Evolutionary conservation across 2,329 filamentous ascomycete genomes (phyloP).

Genomic region (Elsinoe australis): DNA sequence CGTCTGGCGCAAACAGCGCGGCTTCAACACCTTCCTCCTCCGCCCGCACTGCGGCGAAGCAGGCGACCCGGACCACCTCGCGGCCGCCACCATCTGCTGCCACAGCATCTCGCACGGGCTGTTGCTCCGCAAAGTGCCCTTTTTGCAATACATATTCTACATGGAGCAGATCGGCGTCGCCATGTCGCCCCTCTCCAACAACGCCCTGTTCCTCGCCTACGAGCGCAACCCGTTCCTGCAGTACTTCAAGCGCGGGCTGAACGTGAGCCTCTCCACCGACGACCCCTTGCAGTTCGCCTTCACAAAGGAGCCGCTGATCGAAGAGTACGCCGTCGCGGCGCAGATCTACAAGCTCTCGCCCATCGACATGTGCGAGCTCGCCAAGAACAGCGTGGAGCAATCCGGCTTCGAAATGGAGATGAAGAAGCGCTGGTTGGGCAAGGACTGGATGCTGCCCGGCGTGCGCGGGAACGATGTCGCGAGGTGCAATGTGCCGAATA

Average conservation of each 20-base stretch:
- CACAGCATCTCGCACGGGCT: slow-evolving; percentile 97
- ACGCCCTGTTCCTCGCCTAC: slow-evolving; percentile 90
- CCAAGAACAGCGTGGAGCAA: slow-evolving; percentile 91
- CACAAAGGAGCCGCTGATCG: slow-evolving; percentile 94
- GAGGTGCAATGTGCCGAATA: slow-evolving; percentile 93
- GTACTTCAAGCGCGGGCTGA: slow-evolving; percentile 90
- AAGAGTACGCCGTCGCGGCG: slow-evolving; percentile 94
- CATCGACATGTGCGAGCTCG: slow-evolving; percentile 97
- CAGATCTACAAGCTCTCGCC: slow-evolving; percentile 97
- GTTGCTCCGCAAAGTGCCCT: slow-evolving; percentile 81
- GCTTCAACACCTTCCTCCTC: slow-evolving; percentile 91
- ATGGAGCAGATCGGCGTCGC: slow-evolving; percentile 96
- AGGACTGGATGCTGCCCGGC: slow-evolving; percentile 68
- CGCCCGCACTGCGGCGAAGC: slow-evolving; percentile 95
- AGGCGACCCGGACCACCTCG: slow-evolving; percentile 91
- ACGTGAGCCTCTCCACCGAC: slow-evolving; percentile 92
- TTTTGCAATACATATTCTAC: slow-evolving; percentile 96
- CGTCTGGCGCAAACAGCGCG: slow-evolving; percentile 78
- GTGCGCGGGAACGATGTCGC: slow-evolving; percentile 82
- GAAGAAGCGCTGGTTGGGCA: slow-evolving; percentile 87
- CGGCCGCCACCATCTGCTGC: slow-evolving; percentile 81
- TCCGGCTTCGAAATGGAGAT: slow-evolving; percentile 85
- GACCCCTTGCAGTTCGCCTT: slow-evolving; percentile 97
- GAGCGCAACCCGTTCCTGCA: slow-evolving; percentile 93
- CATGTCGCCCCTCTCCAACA: slow-evolving; percentile 99